These are phyloP conservation scores for Coniochaeta sp. DNA, from an alignment of 2,329 filamentous ascomycete species.

Conservation along the genomic window DNA sequence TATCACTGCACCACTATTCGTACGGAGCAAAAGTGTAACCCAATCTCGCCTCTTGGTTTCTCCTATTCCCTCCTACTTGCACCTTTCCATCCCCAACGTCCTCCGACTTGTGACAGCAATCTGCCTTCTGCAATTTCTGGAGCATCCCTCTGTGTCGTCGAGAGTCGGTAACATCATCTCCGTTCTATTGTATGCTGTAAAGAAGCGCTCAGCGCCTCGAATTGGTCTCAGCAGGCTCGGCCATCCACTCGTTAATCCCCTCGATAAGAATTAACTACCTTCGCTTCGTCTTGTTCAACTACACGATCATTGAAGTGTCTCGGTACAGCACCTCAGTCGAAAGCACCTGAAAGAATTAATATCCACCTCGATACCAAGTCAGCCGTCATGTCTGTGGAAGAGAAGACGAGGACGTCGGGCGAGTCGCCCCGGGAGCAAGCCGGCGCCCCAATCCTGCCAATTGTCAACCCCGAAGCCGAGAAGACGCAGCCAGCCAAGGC, in stretches of 20 bases:
- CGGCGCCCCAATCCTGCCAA: slow-evolving; percentile 63
- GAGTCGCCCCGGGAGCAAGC: slow-evolving; percentile 58
- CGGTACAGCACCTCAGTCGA: slow-evolving; percentile 2
- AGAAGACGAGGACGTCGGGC: slow-evolving; percentile 79
- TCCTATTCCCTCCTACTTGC: background rate
- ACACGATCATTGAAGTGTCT: background rate
- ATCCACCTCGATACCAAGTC: background rate
- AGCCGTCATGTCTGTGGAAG: slow-evolving; percentile 55
- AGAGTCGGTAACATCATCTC: background rate
- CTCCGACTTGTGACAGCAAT: background rate
- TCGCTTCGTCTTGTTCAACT: background rate
- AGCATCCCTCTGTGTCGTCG: background rate
- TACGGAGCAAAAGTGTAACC: background rate
- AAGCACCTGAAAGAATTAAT: background rate
- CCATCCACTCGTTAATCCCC: slow-evolving; percentile 2
- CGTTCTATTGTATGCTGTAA: background rate
- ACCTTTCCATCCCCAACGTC: background rate
- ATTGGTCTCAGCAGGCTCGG: slow-evolving; percentile 3
- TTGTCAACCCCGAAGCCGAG: slow-evolving; percentile 67
- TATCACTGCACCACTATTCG: background rate
- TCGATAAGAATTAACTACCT: background rate
- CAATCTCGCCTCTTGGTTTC: background rate
- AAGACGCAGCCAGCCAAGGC: slow-evolving; percentile 61
- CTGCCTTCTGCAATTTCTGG: background rate
- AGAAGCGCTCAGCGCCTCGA: background rate